These are phyloP conservation scores for Wallacemonas sp. DNA, from an alignment of 208 protist genomes.

Conservation along the genomic window DNA sequence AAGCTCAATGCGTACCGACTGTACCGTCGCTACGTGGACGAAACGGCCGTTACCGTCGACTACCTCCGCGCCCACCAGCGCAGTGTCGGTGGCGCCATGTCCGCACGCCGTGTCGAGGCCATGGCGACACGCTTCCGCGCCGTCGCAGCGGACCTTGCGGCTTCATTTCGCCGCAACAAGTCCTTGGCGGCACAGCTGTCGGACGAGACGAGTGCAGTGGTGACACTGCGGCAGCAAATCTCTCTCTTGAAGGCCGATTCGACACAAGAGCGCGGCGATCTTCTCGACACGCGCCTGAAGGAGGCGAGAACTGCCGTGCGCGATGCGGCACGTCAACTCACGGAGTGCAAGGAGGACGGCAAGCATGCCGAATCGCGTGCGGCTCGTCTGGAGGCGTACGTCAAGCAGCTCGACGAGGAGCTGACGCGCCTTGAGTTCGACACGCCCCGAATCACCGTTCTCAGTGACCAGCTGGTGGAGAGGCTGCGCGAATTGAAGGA, in stretches of 20 bases:
- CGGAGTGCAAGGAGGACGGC: conserved; percentile 69
- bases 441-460: conserved; percentile 26
- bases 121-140: conserved; percentile 67
- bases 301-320: conserved; percentile 51
- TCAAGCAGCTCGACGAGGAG: conserved; percentile 67
- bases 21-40: conserved; percentile 79
- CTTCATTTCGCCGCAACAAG: conserved; percentile 37
- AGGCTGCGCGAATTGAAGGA: conserved; percentile 73
- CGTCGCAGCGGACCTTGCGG: conserved; percentile 42
- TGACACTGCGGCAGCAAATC: conserved; percentile 66
- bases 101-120: conserved; percentile 67
- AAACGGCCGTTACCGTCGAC: conserved; percentile 76
- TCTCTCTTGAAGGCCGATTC: conserved; percentile 36
- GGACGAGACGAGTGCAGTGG: conserved; percentile 51
- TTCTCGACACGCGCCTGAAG: conserved; percentile 43
- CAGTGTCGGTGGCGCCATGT: conserved; percentile 49
- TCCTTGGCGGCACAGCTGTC: conserved; percentile 53
- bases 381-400: conserved; percentile 53
- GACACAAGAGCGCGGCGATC: conserved; percentile 39
- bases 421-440: conserved; percentile 68
- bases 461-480: conserved; percentile 53
- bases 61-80: conserved; percentile 79
- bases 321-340: conserved; percentile 50
- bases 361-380: conserved; percentile 59
- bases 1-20: conserved; percentile 83